phyloP scores from a whole-genome alignment of 1,139 yeast genomes.

The Blastobotrys indianensis region DNA sequence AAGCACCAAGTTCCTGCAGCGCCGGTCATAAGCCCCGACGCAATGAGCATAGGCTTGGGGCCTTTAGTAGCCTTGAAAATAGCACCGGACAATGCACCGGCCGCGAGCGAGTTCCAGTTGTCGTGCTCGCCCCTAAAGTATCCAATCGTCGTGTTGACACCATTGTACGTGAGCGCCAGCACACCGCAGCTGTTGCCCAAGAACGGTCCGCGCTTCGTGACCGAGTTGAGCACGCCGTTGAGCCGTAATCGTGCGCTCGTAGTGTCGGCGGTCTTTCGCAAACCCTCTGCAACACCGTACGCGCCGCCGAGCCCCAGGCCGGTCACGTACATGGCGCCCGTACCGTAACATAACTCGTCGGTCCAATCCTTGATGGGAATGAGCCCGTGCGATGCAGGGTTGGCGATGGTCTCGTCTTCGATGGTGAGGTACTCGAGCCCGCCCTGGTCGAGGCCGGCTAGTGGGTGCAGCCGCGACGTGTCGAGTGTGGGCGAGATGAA shows the following conservation, averaged over 20 bases:
- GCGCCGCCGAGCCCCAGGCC: constrained; percentile 84
- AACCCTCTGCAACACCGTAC: constrained; percentile 82
- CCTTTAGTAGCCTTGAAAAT: constrained; percentile 84
- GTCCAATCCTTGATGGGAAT: constrained; percentile 96
- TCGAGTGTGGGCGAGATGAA: constrained; percentile 63
- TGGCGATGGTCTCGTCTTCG: constrained; percentile 72
- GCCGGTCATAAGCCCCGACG: constrained; percentile 78
- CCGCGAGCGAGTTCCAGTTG: constrained; percentile 69
- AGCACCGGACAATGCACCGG: constrained; percentile 94
- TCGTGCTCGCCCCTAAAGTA: constrained; percentile 82
- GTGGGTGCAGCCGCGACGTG: constrained; percentile 75
- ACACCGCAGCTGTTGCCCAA: constrained; percentile 95
- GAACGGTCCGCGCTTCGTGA: constrained; percentile 93
- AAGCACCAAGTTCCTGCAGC: constrained; percentile 96
- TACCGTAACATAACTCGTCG: constrained; percentile 95
- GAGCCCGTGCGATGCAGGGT: constrained; percentile 83
- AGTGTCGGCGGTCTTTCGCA: constrained; percentile 64
- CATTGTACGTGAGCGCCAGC: constrained; percentile 79
- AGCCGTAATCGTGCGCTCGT: constrained; percentile 74
- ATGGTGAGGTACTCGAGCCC: constrained; percentile 76
- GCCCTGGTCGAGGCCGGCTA: constrained; percentile 83
- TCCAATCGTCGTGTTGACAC: constrained; percentile 76
- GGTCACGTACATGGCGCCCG: constrained; percentile 85
- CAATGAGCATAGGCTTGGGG: constrained; percentile 76
- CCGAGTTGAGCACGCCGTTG: constrained; percentile 83